Percentiles rank a stretch among this genome's conserved stretches.
Evolutionary conservation across 164 flowering plant species (phyloP).

Genomic region (Protea cynaroides): DNA sequence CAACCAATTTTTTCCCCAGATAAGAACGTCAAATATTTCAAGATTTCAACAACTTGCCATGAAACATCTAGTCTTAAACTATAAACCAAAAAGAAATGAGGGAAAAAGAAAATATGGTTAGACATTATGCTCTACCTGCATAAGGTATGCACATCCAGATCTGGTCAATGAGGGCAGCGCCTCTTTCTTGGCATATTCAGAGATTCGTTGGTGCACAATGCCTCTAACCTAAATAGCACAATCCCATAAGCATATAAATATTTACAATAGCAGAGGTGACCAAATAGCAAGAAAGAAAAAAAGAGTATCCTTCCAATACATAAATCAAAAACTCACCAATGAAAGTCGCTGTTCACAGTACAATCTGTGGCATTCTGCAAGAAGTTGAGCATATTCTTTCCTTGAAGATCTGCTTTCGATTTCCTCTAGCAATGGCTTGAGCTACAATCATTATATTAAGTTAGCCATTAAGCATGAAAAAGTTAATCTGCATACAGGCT

Average conservation of each 20-base stretch:
- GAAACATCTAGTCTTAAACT: no score
- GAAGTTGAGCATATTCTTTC: constrained; percentile 82
- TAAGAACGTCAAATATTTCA: no score
- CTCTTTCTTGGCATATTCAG: constrained; percentile 91
- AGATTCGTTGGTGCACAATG: constrained; percentile 83
- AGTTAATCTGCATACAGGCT: not conserved
- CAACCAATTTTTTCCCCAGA: no score
- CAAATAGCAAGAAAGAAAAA: constrained; percentile 1
- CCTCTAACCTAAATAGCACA: constrained; percentile 49
- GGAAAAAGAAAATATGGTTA: no score
- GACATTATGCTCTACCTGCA: constrained; percentile 54
- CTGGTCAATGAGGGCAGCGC: constrained; percentile 87
- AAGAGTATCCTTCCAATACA: constrained; percentile 4
- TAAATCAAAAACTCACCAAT: constrained; percentile 46
- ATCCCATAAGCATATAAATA: not conserved
- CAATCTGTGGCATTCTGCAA: constrained; percentile 84
- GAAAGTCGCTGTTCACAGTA: constrained; percentile 95
- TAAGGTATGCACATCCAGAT: constrained; percentile 92
- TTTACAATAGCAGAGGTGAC: not conserved
- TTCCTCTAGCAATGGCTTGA: constrained; percentile 81
- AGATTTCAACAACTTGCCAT: no score
- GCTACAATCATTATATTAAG: constrained; percentile 38
- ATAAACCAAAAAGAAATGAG: no score
- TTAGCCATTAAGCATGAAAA: constrained; percentile 1
- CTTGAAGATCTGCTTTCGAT: constrained; percentile 86